Conservation (phyloP, 176 grass and related monocot species). For the Secale cereale region DNA sequence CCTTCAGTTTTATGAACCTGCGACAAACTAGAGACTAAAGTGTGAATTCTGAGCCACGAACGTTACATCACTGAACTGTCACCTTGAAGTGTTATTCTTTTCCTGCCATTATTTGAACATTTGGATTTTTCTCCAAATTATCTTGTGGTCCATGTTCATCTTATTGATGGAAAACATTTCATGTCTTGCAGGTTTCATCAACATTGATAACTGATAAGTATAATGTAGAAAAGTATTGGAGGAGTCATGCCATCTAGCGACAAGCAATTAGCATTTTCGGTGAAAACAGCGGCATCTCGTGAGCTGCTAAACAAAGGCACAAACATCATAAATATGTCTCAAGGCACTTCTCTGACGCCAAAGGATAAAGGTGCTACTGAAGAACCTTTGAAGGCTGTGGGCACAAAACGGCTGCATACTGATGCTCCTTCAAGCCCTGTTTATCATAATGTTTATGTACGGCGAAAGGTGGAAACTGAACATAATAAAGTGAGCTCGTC, state of each 20-base stretch:
- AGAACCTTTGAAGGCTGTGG: slow-evolving; percentile 37
- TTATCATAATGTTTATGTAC: slow-evolving; percentile 73
- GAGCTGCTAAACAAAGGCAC: slow-evolving; percentile 42
- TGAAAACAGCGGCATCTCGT: slow-evolving; percentile 31
- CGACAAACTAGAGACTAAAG: background rate
- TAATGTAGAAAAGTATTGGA: slow-evolving; percentile 15
- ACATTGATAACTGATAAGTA: background rate
- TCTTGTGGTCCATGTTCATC: slow-evolving; percentile 3
- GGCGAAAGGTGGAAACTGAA: slow-evolving; percentile 61
- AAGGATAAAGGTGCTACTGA: slow-evolving; percentile 45
- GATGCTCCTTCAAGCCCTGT: slow-evolving; percentile 51
- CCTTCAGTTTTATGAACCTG: background rate
- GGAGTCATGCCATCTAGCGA: slow-evolving; percentile 38
- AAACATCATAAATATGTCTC: slow-evolving; percentile 41
- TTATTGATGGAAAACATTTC: slow-evolving; percentile 14
- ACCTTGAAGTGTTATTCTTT: background rate
- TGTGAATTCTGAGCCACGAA: background rate
- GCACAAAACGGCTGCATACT: slow-evolving; percentile 36
- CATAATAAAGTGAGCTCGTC: slow-evolving; percentile 53
- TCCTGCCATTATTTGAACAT: background rate
- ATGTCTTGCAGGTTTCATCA: slow-evolving; percentile 28
- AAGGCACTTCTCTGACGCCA: slow-evolving; percentile 25
- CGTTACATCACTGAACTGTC: background rate
- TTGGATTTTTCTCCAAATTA: background rate
- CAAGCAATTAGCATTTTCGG: slow-evolving; percentile 37